Evolutionary conservation across 2,329 filamentous ascomycete species (phyloP).

Genomic region (Biscogniauxia mediterranea): DNA sequence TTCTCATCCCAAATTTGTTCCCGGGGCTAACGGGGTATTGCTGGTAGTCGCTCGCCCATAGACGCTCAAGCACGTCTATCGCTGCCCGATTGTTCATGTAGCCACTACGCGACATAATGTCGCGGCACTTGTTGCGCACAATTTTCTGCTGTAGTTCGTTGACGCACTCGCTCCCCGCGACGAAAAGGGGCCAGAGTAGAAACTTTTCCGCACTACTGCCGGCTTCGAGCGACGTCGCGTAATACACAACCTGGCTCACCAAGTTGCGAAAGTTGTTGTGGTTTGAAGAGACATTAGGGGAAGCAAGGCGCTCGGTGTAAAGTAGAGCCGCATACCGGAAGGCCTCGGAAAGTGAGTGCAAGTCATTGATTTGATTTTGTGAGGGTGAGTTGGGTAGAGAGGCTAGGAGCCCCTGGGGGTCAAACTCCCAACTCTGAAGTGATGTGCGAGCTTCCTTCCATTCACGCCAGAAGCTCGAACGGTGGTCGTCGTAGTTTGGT

Average conservation of each 20-base stretch:
- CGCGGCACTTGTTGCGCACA: conserved; percentile 75
- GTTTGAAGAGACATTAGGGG: conserved; percentile 68
- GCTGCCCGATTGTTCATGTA: conserved; percentile 93
- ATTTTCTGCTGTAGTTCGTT: conserved; percentile 75
- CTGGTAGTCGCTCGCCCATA: conserved; percentile 65
- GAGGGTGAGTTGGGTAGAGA: conserved; percentile 51
- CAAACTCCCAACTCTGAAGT: conserved; percentile 80
- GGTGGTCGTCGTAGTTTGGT: conserved; percentile 55
- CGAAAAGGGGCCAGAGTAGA: conserved; percentile 88
- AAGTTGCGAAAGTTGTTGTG: conserved; percentile 80
- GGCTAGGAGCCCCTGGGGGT: conserved; percentile 49
- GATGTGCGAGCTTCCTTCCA: conserved; percentile 78
- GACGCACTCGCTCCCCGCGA: conserved; percentile 85
- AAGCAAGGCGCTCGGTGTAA: conserved; percentile 84
- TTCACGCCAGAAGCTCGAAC: conserved; percentile 75
- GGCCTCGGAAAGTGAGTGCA: conserved; percentile 81
- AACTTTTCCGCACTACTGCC: conserved; percentile 79
- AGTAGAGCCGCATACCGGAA: conserved; percentile 88
- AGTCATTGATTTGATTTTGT: conserved; percentile 65
- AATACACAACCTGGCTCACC: conserved; percentile 78
- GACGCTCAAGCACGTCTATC: conserved; percentile 78
- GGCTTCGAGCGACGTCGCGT: conserved; percentile 75
- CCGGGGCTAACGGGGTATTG: conserved; percentile 35
- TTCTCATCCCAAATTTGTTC: conserved; percentile 37
- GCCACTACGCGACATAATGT: conserved; percentile 83